Conservation (phyloP, 164 flowering plant species). For the Akebia trifoliata region DNA sequence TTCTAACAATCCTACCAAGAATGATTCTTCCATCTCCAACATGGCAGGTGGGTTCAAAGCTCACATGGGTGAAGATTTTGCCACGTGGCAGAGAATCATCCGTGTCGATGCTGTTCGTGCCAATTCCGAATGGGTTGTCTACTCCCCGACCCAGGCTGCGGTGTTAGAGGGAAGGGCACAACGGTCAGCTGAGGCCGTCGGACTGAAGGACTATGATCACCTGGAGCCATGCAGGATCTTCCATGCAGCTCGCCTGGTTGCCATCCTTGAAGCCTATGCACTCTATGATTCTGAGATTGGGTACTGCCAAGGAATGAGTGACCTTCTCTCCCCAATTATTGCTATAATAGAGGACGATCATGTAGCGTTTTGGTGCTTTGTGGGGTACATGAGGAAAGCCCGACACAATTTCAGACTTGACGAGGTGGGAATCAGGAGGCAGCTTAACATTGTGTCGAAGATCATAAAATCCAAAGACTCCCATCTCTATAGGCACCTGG, state of each 20-base stretch:
- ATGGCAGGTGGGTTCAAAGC: constrained; percentile 21
- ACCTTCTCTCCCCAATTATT: constrained; percentile 77
- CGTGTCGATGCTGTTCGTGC: constrained; percentile 87
- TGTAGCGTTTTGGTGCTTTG: constrained; percentile 93
- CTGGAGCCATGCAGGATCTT: constrained; percentile 60
- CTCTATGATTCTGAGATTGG: constrained; percentile 83
- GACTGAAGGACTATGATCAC: constrained; percentile 75
- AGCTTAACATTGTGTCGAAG: constrained; percentile 70
- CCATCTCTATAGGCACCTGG: constrained; percentile 75
- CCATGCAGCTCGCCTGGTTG: constrained; percentile 86
- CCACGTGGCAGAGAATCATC: constrained; percentile 88
- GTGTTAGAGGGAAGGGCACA: constrained; percentile 56
- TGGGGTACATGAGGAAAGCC: constrained; percentile 86
- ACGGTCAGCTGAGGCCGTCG: constrained; percentile 66
- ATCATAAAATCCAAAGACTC: constrained; percentile 81
- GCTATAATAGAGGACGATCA: constrained; percentile 69
- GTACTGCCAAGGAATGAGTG: constrained; percentile 96
- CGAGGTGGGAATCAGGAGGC: constrained; percentile 79
- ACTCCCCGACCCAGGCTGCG: constrained; percentile 51
- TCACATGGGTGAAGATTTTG: constrained; percentile 50
- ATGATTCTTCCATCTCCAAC: constrained; percentile 24
- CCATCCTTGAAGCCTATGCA: constrained; percentile 90
- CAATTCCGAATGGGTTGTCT: constrained; percentile 63
- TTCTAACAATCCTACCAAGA: constrained; percentile 12
- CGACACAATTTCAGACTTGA: constrained; percentile 89